Evolutionary conservation across 768 basidiomycete species (phyloP).

Genomic region (Asterophora parasitica): DNA sequence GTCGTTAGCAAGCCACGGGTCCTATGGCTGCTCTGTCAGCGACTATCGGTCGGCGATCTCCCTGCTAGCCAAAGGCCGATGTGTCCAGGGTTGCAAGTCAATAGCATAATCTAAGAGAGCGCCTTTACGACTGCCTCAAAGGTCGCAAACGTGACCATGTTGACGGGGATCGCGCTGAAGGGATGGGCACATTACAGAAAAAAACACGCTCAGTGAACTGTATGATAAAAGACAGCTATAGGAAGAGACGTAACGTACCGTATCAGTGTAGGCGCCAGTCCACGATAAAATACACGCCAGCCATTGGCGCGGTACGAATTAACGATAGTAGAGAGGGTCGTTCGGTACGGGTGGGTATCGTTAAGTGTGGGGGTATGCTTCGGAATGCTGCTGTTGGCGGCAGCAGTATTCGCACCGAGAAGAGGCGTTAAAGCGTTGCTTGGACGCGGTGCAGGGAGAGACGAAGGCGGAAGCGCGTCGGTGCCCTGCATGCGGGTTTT

Average conservation of each 20-base stretch:
- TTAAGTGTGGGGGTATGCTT: no score
- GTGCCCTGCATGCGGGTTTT: slow-evolving; percentile 84
- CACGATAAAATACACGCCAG: slow-evolving; percentile 64
- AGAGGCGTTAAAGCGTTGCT: slow-evolving; percentile 11
- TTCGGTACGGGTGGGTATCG: slow-evolving; percentile 49
- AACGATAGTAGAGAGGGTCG: slow-evolving; percentile 51
- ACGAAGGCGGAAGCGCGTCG: slow-evolving; percentile 9
- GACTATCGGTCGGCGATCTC: no score
- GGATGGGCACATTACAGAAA: background rate
- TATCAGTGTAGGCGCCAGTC: slow-evolving; percentile 75
- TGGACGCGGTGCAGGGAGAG: background rate
- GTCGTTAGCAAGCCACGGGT: no score
- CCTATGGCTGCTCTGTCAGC: no score
- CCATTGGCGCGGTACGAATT: slow-evolving; percentile 66
- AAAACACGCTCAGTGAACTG: background rate
- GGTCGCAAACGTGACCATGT: slow-evolving; percentile 75
- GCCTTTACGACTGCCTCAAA: slow-evolving; percentile 58
- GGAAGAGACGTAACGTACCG: slow-evolving; percentile 36
- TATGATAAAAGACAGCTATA: background rate
- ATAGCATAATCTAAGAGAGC: slow-evolving; percentile 12
- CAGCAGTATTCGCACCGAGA: background rate
- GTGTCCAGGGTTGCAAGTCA: no score
- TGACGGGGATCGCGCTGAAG: slow-evolving; percentile 74
- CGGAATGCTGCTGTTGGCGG: background rate
- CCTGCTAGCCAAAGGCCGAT: no score